Base-by-base conservation (phyloP, 2,329 filamentous ascomycete genomes). In the Aotearoamyces nothofagi region DNA sequence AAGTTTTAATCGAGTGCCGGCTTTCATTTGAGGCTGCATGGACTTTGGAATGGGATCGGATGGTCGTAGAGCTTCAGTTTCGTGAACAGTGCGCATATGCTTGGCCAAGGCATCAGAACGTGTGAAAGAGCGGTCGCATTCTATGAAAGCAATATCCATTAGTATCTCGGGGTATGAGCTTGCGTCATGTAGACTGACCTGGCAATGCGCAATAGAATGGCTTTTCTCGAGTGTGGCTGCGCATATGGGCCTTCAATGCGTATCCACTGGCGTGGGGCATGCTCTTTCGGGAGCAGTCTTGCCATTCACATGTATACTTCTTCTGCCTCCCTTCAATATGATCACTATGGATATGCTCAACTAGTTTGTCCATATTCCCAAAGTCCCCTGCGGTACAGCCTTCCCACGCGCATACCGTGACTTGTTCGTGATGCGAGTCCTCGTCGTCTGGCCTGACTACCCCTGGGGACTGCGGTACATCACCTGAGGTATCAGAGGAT, bases 231-330 rank as follows among this genome's bases (percentile, higher is more conserved):
- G 90, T 98, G 52, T 98, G 90, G 50, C 86, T 94, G 42, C 90
- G 68, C 86, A 98, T 93, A 49, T 98, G 90, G 7, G 90, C 90
- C 52, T 92, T 86, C 39, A 98, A 60, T 4, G 90, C 90, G 56
- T 98, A 98, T 3, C 83, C 90, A 46, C 84, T 93, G 1, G 87
- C 87, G 55, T 98, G 90, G 11, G 82, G 75, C 54, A 90, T 73
- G 34, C 84, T 83, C 58, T 93, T 96, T 36, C 86, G 62, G 30
- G 65, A 67, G 52, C 90, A 98, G 40, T 87, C 87, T 34, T 69
- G 72, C 90, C 90, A 98, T 56, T 96, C 87, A 56, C 90, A 98
- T n/a, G 82, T 84, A 52, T 96, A 96, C 53, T 90, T 93, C 57
- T 92, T 93, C 57, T 90, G 81, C 31, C 86, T 72, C 36, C 76